Evolutionary conservation across 208 protist genomes (phyloP).

Genomic region (Leptomonas seymouri): DNA sequence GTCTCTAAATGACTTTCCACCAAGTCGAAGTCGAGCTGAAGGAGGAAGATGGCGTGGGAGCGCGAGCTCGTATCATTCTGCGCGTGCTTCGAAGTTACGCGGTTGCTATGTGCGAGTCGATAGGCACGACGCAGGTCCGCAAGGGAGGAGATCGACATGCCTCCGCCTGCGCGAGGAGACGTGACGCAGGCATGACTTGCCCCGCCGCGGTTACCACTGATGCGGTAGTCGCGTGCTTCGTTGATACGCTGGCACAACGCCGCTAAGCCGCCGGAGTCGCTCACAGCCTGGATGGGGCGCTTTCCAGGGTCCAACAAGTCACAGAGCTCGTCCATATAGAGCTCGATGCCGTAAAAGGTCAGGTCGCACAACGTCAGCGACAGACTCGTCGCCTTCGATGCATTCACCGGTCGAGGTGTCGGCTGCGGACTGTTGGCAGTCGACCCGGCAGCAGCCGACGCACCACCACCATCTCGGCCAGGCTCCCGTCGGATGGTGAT

Average conservation of each 20-base stretch:
- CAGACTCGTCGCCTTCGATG: slow-evolving; percentile 21
- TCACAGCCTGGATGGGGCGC: slow-evolving; percentile 56
- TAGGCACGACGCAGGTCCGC: slow-evolving; percentile 72
- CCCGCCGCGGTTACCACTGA: slow-evolving; percentile 20
- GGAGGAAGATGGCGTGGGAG: slow-evolving; percentile 88
- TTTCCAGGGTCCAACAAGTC: slow-evolving; percentile 83
- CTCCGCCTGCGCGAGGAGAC: slow-evolving; percentile 42
- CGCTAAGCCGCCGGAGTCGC: slow-evolving; percentile 74
- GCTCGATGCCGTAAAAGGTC: slow-evolving; percentile 84
- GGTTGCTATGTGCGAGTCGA: slow-evolving; percentile 67
- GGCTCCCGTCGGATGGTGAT: slow-evolving; percentile 41
- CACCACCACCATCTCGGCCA: slow-evolving; percentile 5
- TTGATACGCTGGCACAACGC: slow-evolving; percentile 73
- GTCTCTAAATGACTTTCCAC: slow-evolving; percentile 6
- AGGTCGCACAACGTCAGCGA: slow-evolving; percentile 67
- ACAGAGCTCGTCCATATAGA: slow-evolving; percentile 86
- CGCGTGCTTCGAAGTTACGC: slow-evolving; percentile 70
- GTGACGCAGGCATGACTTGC: slow-evolving; percentile 11
- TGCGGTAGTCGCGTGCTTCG: slow-evolving; percentile 37
- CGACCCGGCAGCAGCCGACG: neutral
- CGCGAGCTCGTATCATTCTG: slow-evolving; percentile 83
- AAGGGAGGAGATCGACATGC: slow-evolving; percentile 62
- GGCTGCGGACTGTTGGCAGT: slow-evolving; percentile 3
- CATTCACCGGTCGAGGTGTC: slow-evolving; percentile 1
- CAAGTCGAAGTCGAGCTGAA: slow-evolving; percentile 82